A percentile compares a stretch with the other conserved stretches of the same genome.
These are phyloP conservation scores for Wallacemonas sp. DNA, from an alignment of 208 protist genomes.

Conservation along the genomic window DNA sequence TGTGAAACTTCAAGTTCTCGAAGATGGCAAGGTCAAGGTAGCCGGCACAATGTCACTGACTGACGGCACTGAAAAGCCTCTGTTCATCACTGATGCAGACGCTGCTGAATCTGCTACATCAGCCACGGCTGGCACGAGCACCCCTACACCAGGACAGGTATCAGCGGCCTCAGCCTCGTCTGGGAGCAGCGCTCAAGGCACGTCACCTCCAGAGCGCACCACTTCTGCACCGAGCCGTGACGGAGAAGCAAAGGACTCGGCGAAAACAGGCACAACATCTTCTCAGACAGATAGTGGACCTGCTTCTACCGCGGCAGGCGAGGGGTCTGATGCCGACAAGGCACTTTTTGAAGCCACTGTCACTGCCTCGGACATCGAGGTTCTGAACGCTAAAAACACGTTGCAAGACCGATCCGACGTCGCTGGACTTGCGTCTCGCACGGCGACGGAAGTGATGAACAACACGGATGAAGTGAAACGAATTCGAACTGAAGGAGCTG, in stretches of 20 bases:
- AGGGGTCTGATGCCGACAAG: slow-evolving; percentile 16
- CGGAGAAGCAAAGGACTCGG: no score
- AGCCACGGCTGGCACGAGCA: neutral
- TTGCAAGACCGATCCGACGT: slow-evolving; percentile 74
- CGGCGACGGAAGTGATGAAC: slow-evolving; percentile 85
- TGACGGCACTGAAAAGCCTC: slow-evolving; percentile 68
- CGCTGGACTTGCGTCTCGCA: slow-evolving; percentile 66
- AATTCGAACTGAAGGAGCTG: slow-evolving; percentile 51
- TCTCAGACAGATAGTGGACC: no score
- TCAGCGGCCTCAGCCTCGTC: no score
- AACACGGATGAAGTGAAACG: slow-evolving; percentile 76
- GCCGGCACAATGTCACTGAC: slow-evolving; percentile 52
- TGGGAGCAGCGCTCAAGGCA: no score
- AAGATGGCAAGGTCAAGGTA: slow-evolving; percentile 61
- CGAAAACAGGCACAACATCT: neutral
- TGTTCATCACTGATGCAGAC: slow-evolving; percentile 35
- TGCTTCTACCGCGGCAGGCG: no score
- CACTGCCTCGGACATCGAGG: slow-evolving; percentile 62
- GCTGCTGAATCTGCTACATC: neutral
- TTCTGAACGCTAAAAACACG: slow-evolving; percentile 77
- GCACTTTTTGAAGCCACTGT: slow-evolving; percentile 43
- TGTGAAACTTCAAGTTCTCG: slow-evolving; percentile 65
- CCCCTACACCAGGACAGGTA: no score
- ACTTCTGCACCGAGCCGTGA: no score
- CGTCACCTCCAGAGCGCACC: no score